phyloP scores from a whole-genome alignment of 2,329 filamentous ascomycete genomes.

The Fusarium gaditjirri region DNA sequence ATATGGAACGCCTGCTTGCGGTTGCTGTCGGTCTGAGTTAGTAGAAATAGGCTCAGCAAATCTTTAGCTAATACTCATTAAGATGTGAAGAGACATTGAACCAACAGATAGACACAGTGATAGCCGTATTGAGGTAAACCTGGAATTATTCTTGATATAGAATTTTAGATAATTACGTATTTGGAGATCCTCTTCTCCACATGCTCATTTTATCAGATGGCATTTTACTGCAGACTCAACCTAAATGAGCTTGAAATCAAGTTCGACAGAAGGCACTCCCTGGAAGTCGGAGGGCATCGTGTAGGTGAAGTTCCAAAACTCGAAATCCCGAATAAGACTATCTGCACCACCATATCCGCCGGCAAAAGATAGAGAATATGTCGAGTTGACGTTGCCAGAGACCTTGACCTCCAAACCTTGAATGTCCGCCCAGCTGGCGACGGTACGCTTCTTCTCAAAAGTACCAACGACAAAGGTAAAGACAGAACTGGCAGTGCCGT shows the following conservation, averaged over 20 bases:
- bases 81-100: accelerated
- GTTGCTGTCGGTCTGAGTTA: background rate
- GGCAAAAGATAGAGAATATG: conserved; percentile 55
- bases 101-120: background rate
- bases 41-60: background rate
- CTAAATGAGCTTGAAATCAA: background rate
- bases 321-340: conserved; percentile 51
- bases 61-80: background rate
- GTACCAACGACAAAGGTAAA: conserved; percentile 64
- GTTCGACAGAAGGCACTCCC: background rate
- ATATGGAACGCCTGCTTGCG: background rate
- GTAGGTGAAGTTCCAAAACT: conserved; percentile 60
- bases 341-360: conserved; percentile 40
- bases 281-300: conserved; percentile 46
- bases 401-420: conserved; percentile 59
- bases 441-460: conserved; percentile 55
- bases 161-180: accelerated
- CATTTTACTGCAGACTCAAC: too few relatives aligned
- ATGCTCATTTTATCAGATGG: too few relatives aligned
- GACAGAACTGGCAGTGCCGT: conserved; percentile 58
- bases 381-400: conserved; percentile 55
- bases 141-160: background rate
- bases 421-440: conserved; percentile 59
- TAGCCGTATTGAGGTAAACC: background rate
- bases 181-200: background rate